phyloP scores from a whole-genome alignment of 768 basidiomycete species.

The Harrya chromipes region DNA sequence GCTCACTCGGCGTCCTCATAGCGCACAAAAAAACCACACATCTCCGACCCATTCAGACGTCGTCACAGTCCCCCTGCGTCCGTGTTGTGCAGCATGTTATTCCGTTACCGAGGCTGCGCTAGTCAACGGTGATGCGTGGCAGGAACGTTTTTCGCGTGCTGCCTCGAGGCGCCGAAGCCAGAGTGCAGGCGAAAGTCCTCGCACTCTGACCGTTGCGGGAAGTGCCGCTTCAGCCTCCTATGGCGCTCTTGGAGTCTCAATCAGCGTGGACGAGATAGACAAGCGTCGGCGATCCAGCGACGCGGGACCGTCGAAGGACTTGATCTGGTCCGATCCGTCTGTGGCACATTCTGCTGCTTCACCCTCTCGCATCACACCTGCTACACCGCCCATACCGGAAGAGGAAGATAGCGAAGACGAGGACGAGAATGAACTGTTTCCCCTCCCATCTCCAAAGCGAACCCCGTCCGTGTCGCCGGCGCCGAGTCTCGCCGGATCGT shows the following conservation, averaged over 20 bases:
- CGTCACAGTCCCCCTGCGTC: slow-evolving; percentile 63
- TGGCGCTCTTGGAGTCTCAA: slow-evolving; percentile 28
- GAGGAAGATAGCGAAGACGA: slow-evolving; percentile 39
- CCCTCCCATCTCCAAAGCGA: slow-evolving; percentile 56
- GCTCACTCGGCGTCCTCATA: slow-evolving; percentile 11
- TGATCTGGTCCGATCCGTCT: background rate
- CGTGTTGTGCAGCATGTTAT: slow-evolving; percentile 67
- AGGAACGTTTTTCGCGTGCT: slow-evolving; percentile 60
- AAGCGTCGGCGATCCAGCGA: slow-evolving; percentile 51
- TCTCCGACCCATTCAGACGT: slow-evolving; percentile 39
- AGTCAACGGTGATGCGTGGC: slow-evolving; percentile 55
- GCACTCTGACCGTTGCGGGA: slow-evolving; percentile 27
- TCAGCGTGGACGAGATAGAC: slow-evolving; percentile 66
- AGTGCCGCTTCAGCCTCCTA: slow-evolving; percentile 30
- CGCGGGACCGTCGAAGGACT: background rate
- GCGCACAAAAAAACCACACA: slow-evolving; percentile 21
- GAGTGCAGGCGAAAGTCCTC: slow-evolving; percentile 36
- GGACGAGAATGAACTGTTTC: slow-evolving; percentile 55
- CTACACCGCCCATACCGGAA: slow-evolving; percentile 30
- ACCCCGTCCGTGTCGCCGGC: slow-evolving; percentile 44
- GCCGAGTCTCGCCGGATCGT: slow-evolving; percentile 33
- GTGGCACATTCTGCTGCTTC: slow-evolving; percentile 3
- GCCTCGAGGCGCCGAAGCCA: slow-evolving; percentile 56
- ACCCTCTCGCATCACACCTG: slow-evolving; percentile 7
- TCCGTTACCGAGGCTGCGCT: slow-evolving; percentile 54